phyloP scores from a whole-genome alignment of 1,284 basidiomycete species.

The Polyporus tsugae region DNA sequence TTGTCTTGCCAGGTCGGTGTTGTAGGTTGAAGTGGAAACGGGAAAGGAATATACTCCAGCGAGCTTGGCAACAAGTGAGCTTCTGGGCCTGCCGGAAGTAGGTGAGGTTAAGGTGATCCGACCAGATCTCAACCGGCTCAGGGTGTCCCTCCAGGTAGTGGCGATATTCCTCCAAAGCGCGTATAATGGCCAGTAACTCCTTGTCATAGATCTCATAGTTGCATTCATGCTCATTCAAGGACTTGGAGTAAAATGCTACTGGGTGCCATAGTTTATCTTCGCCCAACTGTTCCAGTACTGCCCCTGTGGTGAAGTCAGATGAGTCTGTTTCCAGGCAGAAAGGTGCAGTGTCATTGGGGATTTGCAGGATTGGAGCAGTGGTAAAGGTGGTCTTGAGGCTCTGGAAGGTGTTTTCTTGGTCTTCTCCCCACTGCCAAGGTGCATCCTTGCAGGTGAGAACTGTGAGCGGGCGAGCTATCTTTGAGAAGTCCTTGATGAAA shows the following conservation, averaged over 20 bases:
- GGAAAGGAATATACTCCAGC: constrained; percentile 48
- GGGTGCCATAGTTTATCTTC: constrained; percentile 22
- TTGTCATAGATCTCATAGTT: constrained; percentile 51
- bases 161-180: constrained; percentile 42
- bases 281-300: constrained; percentile 17
- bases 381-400: constrained; percentile 30
- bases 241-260: constrained; percentile 21
- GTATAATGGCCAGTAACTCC: constrained; percentile 47
- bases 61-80: constrained; percentile 48
- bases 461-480: constrained; percentile 40
- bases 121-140: constrained; percentile 30
- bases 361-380: not conserved
- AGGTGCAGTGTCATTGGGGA: not conserved
- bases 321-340: constrained; percentile 4
- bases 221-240: constrained; percentile 13
- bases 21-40: constrained; percentile 47
- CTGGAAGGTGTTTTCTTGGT: constrained; percentile 39
- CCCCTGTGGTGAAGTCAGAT: constrained; percentile 19
- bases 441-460: constrained; percentile 23
- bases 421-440: constrained; percentile 31
- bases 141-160: constrained; percentile 40
- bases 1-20: constrained; percentile 48
- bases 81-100: constrained; percentile 46
- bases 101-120: constrained; percentile 54
- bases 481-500: constrained; percentile 45